These are phyloP conservation scores for Arabidopsis suecica DNA, from an alignment of 345 rosid species.

Conservation along the genomic window DNA sequence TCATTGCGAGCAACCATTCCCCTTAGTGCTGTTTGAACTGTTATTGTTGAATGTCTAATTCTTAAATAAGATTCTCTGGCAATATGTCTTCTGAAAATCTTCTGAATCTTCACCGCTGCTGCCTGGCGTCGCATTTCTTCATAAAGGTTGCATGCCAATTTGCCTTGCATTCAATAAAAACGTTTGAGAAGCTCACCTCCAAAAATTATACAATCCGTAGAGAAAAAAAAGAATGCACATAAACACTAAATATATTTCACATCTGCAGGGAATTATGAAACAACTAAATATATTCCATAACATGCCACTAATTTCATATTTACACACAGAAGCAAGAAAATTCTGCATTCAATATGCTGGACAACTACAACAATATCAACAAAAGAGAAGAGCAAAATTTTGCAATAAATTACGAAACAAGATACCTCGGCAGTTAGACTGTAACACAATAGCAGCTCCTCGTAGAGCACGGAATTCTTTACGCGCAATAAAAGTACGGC, in stretches of 20 bases:
- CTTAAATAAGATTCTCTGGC: conserved; percentile 70
- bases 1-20: conserved; percentile 96
- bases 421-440: conserved; percentile 89
- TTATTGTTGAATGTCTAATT: conserved; percentile 62
- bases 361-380: conserved; percentile 10
- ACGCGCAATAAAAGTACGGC: conserved; percentile 81
- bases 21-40: conserved; percentile 85
- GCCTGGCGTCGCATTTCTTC: conserved; percentile 86
- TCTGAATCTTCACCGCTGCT: conserved; percentile 88
- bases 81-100: conserved; percentile 70
- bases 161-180: conserved; percentile 55
- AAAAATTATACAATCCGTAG: conserved; percentile 5
- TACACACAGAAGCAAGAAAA: neutral
- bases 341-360: conserved; percentile 7
- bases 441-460: conserved; percentile 79
- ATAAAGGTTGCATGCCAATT: conserved; percentile 81
- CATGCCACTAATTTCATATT: conserved; percentile 6
- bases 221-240: neutral
- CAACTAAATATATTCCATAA: neutral
- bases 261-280: neutral
- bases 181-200: conserved; percentile 33
- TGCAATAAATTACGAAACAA: conserved; percentile 10
- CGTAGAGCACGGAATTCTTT: conserved; percentile 83
- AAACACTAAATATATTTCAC: conserved; percentile 5
- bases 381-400: conserved; percentile 2